A percentile compares a stretch with the other conserved stretches of the same genome.
Evolutionary conservation across 176 grass and related monocot genomes (phyloP).

Genomic region (Tillandsia fasciculata): DNA sequence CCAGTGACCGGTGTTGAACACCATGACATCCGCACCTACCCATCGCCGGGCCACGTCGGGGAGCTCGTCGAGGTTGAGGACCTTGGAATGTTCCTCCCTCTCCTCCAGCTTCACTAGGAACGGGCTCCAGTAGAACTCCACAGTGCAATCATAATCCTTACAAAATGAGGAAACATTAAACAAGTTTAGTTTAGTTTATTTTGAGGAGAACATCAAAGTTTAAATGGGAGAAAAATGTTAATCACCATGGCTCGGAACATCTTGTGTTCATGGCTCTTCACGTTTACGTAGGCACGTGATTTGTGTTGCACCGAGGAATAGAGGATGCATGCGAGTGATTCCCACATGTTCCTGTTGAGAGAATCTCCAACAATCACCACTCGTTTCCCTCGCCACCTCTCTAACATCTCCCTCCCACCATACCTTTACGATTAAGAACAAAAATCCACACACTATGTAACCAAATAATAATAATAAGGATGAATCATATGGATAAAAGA

Average conservation of each 20-base stretch:
- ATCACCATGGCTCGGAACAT: slow-evolving; percentile 49
- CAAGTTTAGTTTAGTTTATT: no score
- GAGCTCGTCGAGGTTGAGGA: slow-evolving; percentile 43
- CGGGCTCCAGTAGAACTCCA: slow-evolving; percentile 55
- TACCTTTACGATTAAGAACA: slow-evolving; percentile 1
- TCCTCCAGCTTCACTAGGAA: slow-evolving; percentile 49
- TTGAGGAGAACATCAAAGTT: background rate
- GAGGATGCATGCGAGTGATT: slow-evolving; percentile 57
- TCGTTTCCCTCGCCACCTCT: slow-evolving; percentile 39
- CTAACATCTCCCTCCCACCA: slow-evolving; percentile 25
- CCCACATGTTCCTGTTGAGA: slow-evolving; percentile 75
- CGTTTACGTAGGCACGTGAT: slow-evolving; percentile 21
- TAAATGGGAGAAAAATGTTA: background rate
- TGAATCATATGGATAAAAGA: no score
- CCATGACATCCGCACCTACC: slow-evolving; percentile 26
- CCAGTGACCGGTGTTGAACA: slow-evolving; percentile 72
- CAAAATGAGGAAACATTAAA: no score
- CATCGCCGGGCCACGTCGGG: slow-evolving; percentile 1
- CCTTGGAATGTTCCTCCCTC: slow-evolving; percentile 17
- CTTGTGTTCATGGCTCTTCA: slow-evolving; percentile 17
- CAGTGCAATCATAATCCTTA: slow-evolving; percentile 41
- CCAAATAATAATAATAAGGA: background rate
- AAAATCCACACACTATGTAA: background rate
- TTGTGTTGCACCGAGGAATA: slow-evolving; percentile 41
- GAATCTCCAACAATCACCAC: slow-evolving; percentile 53